Base-by-base conservation (phyloP, 805 yeast genomes). In the Diddensiella santjacobensis region DNA sequence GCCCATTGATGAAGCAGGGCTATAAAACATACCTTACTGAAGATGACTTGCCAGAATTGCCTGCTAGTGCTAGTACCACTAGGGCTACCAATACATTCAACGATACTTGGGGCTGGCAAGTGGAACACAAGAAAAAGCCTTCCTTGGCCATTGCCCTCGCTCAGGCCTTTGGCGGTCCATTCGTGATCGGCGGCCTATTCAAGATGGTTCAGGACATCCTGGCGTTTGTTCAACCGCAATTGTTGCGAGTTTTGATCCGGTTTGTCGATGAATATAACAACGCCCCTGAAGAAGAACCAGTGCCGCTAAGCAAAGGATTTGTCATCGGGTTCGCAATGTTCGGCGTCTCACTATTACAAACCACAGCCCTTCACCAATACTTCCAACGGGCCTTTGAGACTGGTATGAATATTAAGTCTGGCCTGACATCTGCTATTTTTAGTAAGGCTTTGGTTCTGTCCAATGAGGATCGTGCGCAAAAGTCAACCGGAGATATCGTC, bases 141-240 rank as follows among this genome's bases (percentile, higher is more conserved):
- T 82, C 90, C 1, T 67, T 87, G 48, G 63, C 77, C 10, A 62
- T 70, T 63, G 87, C 95, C 0, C 56, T 93, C 22, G 57, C 75
- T n/a, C 70, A 70, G 52, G 80, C 95, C 0, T 90, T 87, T 68
- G 96, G 96, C 29, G 64, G 66, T 0, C 81, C 80, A n/a, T 85
- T 85, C 57, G 29, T 79, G 1, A 48, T 80, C 26, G 96, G 89
- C 6, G 95, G 88, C 45, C 47, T 75, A 3, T 88, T 83, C 71
- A 88, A 88, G 60, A 73, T 74, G 2, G 53, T 76, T 31, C 91
- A 87, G 64, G 98, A 93, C 69, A 55, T 75, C n/a, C 70, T 90
- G 47, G 86, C 93, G 0, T 88, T 86, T 61, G 73, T 77, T n/a
- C 96, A 88, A 67, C 98, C 98, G 0, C 96, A 87, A 59, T 67